Base-by-base conservation (phyloP, 495 filamentous ascomycete genomes). In the Penicillium macrosclerotiorum region DNA sequence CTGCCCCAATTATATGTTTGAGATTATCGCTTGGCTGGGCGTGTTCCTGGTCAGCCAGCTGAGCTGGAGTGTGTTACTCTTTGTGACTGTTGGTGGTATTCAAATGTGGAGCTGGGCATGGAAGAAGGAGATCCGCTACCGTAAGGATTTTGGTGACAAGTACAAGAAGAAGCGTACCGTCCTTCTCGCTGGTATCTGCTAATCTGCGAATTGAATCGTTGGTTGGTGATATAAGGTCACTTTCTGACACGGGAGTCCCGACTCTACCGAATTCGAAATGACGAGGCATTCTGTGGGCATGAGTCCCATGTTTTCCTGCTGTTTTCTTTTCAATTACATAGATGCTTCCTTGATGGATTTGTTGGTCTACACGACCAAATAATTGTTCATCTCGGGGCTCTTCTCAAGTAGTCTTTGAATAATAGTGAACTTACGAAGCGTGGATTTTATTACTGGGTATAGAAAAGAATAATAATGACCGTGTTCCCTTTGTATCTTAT, bases 1-100 rank as follows among this genome's bases (percentile, higher is more conserved):
- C 9, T 94, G 90, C 76, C 93, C 93, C 17, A 98, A 98, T 74
- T 98, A 98, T 70, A 79, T 91, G 70, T 98, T 95, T 59, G 93
- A 98, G 75, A 76, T 84, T 9, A 52, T 93, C 27, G 79, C 89
- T 1, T 98, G 93, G 93, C 40, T 85, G 13, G 90, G 88, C 32
- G 73, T 97, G 12, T 74, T 70, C 62, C 68, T 91, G 34, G 61
- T 94, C 17, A 87, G 84, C 49, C 81, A 77, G 40, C 77, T 88
- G 66, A 94, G 84, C 67, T 84, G 79, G 73, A 81, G 82, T 43
- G 83, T 88, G 1, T 64, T 81, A 7, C 34, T 94, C 16, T 97
- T 96, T 61, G 75, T 83, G 34, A 58, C 69, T 20, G 72, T 86
- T 22, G 87, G 86, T 14, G 74, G 72, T 5, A 67, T 64, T 37